A percentile compares a stretch with the other conserved stretches of the same genome.
phyloP scores from a whole-genome alignment of 2,329 filamentous ascomycete genomes.

The Exophiala bonariae region DNA sequence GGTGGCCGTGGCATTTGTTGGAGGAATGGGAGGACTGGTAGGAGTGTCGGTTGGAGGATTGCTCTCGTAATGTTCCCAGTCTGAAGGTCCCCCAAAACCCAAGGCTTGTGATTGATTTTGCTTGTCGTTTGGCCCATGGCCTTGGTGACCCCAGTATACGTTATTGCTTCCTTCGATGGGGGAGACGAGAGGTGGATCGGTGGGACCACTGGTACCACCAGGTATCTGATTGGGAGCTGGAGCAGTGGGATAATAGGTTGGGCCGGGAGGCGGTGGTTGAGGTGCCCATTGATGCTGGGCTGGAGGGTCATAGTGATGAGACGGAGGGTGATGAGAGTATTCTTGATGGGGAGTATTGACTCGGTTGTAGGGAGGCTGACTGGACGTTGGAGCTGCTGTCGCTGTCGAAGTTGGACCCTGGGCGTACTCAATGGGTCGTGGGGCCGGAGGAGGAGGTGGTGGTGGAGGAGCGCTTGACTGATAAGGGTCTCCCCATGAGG shows the following conservation, averaged over 20 bases:
- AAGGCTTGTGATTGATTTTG: conserved; percentile 32
- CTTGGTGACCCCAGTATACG: conserved; percentile 11
- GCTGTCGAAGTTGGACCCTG: no score
- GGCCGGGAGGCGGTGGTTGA: conserved; percentile 9
- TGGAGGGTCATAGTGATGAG: conserved; percentile 34
- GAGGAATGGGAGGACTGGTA: conserved; percentile 8
- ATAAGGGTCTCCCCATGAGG: conserved; percentile 25
- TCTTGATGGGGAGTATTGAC: conserved; percentile 32
- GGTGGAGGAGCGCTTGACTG: no score
- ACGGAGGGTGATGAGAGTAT: conserved; percentile 33
- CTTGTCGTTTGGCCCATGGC: conserved; percentile 21
- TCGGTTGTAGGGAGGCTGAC: conserved; percentile 23
- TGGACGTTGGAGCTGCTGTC: no score
- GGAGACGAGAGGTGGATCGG: conserved; percentile 23
- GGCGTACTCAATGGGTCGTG: conserved; percentile 38
- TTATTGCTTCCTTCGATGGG: conserved; percentile 20
- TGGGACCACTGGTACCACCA: conserved; percentile 12
- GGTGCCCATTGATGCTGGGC: conserved; percentile 22
- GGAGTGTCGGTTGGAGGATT: conserved; percentile 18
- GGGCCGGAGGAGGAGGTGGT: conserved; percentile 42
- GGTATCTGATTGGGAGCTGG: conserved; percentile 7
- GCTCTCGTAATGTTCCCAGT: conserved; percentile 44
- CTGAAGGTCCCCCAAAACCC: conserved; percentile 44
- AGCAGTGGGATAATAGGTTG: conserved; percentile 17
- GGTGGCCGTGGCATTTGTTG: not conserved